Percentiles rank a stretch among this genome's conserved stretches.
These are phyloP conservation scores for Metschnikowia vanudenii DNA, from an alignment of 805 yeast species.

Conservation along the genomic window DNA sequence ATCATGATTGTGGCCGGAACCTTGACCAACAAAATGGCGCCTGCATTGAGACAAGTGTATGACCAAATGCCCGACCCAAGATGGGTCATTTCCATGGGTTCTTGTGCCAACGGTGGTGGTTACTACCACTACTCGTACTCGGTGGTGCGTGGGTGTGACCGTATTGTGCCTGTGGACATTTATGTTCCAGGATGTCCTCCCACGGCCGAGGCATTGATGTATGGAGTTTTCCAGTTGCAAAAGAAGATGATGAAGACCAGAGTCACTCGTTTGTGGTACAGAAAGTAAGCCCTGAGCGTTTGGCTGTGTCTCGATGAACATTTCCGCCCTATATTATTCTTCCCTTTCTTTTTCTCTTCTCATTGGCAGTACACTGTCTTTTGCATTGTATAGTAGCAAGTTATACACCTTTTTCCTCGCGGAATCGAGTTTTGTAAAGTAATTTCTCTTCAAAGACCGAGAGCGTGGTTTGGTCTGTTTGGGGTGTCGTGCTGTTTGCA, in stretches of 20 bases:
- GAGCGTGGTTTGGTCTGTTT: too few species aligned
- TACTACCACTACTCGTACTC: conserved; percentile 87
- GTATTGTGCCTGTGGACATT: conserved; percentile 84
- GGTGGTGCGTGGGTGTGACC: conserved; percentile 87
- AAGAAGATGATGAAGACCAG: conserved; percentile 84
- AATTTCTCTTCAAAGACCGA: too few species aligned
- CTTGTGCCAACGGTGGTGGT: conserved; percentile 93
- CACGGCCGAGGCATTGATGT: conserved; percentile 85
- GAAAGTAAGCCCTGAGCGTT: conserved; percentile 37
- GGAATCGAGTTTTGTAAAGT: too few species aligned
- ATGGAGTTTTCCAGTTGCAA: conserved; percentile 85
- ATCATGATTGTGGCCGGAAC: conserved; percentile 93
- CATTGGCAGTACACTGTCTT: not conserved
- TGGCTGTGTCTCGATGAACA: not conserved
- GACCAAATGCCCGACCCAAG: conserved; percentile 95
- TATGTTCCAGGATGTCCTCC: conserved; percentile 95
- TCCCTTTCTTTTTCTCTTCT: not conserved
- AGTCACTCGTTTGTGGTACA: conserved; percentile 84
- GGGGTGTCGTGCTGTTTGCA: too few species aligned
- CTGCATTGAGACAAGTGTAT: conserved; percentile 87
- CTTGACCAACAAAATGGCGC: conserved; percentile 89
- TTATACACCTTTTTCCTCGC: conserved; percentile 15
- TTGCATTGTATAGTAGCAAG: conserved; percentile 19
- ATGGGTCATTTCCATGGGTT: conserved; percentile 94
- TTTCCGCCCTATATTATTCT: not conserved